phyloP scores from a whole-genome alignment of 108 stramenopile species.

The Craspedostauros australis region DNA sequence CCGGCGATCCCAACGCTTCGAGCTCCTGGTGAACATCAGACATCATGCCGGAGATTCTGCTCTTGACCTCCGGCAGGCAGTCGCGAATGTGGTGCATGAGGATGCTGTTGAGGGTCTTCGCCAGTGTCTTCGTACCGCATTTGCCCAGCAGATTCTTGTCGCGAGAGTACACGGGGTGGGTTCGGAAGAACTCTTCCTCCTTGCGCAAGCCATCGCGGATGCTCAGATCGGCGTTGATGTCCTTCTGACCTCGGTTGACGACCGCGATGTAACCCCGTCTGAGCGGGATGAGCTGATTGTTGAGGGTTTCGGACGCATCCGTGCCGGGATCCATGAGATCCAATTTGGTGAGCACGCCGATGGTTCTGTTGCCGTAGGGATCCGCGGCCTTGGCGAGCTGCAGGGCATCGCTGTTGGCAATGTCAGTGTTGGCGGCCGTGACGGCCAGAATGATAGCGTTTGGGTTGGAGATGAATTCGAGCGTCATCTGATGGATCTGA shows the following conservation, averaged over 20 bases:
- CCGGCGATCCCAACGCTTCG: conserved; percentile 77
- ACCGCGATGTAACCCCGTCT: conserved; percentile 92
- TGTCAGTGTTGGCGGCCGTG: conserved; percentile 92
- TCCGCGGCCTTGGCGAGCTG: conserved; percentile 91
- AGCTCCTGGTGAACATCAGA: conserved; percentile 83
- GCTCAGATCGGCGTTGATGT: conserved; percentile 83
- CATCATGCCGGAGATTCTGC: conserved; percentile 81
- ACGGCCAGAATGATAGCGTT: conserved; percentile 97
- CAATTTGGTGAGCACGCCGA: conserved; percentile 97
- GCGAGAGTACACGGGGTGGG: conserved; percentile 83
- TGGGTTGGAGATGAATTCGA: conserved; percentile 88
- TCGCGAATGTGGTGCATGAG: conserved; percentile 97
- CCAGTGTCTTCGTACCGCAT: conserved; percentile 73
- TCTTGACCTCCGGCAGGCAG: conserved; percentile 94
- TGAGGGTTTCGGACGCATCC: conserved; percentile 86
- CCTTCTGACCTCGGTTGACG: conserved; percentile 95
- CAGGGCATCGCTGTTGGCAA: conserved; percentile 96
- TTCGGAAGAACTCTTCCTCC: conserved; percentile 89
- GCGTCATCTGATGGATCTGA: conserved; percentile 87
- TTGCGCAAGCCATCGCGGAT: conserved; percentile 84
- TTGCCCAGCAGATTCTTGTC: conserved; percentile 48
- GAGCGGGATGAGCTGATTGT: conserved; percentile 88
- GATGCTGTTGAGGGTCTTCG: conserved; percentile 84
- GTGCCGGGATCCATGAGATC: conserved; percentile 99
- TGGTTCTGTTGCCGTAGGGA: conserved; percentile 88